Conservation (phyloP, 2,329 filamentous ascomycete species). For the Xylariales sp. region DNA sequence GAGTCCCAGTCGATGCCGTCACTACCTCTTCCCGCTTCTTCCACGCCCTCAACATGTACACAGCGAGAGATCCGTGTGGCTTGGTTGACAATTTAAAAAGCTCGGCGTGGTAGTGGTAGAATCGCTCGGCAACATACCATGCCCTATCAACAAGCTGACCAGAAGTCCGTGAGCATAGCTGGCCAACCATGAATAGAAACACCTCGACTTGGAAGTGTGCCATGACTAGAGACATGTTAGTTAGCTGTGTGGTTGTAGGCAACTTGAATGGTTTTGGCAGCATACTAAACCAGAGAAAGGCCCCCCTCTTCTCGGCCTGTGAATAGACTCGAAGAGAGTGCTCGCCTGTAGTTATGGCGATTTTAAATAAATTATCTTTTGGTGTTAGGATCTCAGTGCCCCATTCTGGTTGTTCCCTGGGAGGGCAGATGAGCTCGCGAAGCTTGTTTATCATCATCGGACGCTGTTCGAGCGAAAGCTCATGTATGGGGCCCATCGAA, state of each 20-base stretch:
- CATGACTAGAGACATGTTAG: constrained; percentile 16
- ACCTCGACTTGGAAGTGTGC: constrained; percentile 52
- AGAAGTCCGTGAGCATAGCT: constrained; percentile 43
- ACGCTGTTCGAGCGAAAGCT: constrained; percentile 43
- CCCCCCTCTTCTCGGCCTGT: constrained; percentile 34
- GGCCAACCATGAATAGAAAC: constrained; percentile 50
- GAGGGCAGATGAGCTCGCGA: constrained; percentile 40
- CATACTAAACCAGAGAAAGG: constrained; percentile 51
- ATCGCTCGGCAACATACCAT: constrained; percentile 42
- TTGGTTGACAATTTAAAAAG: constrained; percentile 45
- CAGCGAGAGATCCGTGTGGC: constrained; percentile 37
- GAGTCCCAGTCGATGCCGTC: constrained; percentile 26
- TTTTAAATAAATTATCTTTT: constrained; percentile 52
- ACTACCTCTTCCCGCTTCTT: constrained; percentile 41
- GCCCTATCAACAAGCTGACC: constrained; percentile 49
- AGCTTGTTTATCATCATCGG: constrained; percentile 46
- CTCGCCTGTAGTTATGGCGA: constrained; percentile 45
- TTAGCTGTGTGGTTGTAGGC: background rate
- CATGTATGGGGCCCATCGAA: constrained; percentile 47
- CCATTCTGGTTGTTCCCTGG: constrained; percentile 43
- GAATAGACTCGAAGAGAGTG: constrained; percentile 41
- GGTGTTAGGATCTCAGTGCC: constrained; percentile 43
- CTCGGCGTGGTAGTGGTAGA: constrained; percentile 46
- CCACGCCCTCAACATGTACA: constrained; percentile 50
- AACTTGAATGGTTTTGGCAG: too few species aligned